Evolutionary conservation across 1,284 basidiomycete genomes (phyloP).

Genomic region (Cutaneotrichosporon sp.): DNA sequence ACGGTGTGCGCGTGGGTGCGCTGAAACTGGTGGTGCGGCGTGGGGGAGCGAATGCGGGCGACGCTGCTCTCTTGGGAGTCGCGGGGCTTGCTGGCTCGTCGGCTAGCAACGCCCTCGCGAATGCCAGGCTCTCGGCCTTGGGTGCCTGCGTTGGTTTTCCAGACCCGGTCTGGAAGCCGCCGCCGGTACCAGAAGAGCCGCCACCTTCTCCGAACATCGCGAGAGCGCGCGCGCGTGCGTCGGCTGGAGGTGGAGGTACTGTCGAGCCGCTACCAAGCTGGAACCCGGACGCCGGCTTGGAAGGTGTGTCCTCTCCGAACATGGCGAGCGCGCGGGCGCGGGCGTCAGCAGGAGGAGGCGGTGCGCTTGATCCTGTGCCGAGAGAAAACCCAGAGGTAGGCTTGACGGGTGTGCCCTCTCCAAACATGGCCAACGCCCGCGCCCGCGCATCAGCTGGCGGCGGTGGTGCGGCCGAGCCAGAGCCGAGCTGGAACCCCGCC

Average conservation of each 20-base stretch:
- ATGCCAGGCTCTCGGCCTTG: slow-evolving; percentile 5
- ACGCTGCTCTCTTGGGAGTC: neutral
- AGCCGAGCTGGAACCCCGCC: slow-evolving; percentile 7
- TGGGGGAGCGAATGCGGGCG: slow-evolving; percentile 8
- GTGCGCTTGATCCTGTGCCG: neutral
- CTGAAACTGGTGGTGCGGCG: neutral
- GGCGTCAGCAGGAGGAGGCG: neutral
- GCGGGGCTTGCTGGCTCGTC: neutral
- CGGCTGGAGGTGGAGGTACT: neutral
- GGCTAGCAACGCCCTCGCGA: neutral
- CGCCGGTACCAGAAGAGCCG: neutral
- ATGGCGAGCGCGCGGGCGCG: slow-evolving; percentile 3
- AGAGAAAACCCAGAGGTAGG: slow-evolving; percentile 1
- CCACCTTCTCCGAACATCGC: slow-evolving; percentile 10
- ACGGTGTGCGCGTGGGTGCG: slow-evolving; percentile 18
- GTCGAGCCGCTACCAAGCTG: neutral
- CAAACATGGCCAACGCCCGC: slow-evolving; percentile 11
- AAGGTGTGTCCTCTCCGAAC: neutral
- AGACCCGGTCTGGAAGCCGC: neutral
- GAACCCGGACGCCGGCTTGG: neutral
- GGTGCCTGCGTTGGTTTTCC: neutral
- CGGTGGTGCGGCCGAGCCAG: neutral
- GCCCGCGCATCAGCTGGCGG: neutral
- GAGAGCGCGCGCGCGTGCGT: slow-evolving; percentile 6
- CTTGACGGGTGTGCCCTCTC: neutral